These are phyloP conservation scores for Zygosaccharomyces kombuchaensis DNA, from an alignment of 805 yeast species.

Conservation along the genomic window DNA sequence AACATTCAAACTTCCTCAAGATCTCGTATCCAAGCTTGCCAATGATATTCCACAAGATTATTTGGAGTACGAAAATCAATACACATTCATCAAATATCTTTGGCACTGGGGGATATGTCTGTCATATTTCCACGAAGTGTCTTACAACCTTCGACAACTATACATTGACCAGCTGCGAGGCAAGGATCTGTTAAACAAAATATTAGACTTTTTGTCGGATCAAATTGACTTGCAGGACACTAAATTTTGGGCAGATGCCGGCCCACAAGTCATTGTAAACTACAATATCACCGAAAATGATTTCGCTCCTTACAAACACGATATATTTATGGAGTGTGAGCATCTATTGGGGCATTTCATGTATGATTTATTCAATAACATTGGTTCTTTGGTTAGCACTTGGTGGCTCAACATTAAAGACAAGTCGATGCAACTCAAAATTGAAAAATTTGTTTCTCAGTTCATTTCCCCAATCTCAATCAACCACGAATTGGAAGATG, in stretches of 20 bases:
- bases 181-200: constrained; percentile 41
- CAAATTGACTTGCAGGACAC: constrained; percentile 42
- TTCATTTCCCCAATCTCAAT: constrained; percentile 64
- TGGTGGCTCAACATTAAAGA: constrained; percentile 75
- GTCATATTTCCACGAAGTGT: constrained; percentile 56
- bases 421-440: constrained; percentile 52
- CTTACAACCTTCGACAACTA: constrained; percentile 57
- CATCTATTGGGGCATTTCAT: constrained; percentile 26
- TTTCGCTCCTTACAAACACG: constrained; percentile 26
- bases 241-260: constrained; percentile 25
- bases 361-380: constrained; percentile 27
- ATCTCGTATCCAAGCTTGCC: constrained; percentile 37
- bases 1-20: constrained; percentile 29
- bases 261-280: constrained; percentile 21
- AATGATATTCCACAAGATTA: constrained; percentile 35
- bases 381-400: constrained; percentile 33
- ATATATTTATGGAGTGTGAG: constrained; percentile 28
- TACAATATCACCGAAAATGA: constrained; percentile 18
- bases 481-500: constrained; percentile 49
- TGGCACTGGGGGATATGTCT: constrained; percentile 69
- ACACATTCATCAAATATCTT: constrained; percentile 41
- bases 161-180: constrained; percentile 57
- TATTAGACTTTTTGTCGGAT: constrained; percentile 53
- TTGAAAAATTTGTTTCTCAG: constrained; percentile 59
- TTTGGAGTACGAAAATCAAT: constrained; percentile 38